These are phyloP conservation scores for Colletotrichum godetiae DNA, from an alignment of 2,329 filamentous ascomycete genomes.

Conservation along the genomic window DNA sequence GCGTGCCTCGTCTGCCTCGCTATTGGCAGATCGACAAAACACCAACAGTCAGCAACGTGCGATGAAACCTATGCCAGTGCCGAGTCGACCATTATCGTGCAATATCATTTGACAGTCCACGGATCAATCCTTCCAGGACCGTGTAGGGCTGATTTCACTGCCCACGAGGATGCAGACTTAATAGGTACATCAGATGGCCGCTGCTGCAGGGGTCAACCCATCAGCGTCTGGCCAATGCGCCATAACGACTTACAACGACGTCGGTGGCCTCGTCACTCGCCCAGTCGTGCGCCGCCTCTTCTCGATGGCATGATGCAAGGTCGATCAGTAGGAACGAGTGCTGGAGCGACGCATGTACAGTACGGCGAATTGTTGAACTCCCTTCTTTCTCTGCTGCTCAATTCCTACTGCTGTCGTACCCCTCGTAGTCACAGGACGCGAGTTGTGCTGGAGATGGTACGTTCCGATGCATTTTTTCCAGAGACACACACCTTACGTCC, in stretches of 20 bases:
- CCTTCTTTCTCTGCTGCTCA: neutral
- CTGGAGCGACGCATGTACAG: neutral
- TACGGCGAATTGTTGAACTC: neutral
- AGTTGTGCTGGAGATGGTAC: neutral
- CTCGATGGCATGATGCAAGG: neutral
- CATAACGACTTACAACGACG: neutral
- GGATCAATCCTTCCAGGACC: neutral
- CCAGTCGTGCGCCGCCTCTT: neutral
- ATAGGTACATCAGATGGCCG: conserved; percentile 5
- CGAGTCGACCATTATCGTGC: neutral
- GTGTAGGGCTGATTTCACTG: conserved; percentile 25
- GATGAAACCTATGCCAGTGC: neutral
- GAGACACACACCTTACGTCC: neutral
- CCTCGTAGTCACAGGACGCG: neutral
- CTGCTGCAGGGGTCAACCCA: conserved; percentile 24
- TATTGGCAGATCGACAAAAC: conserved; percentile 7
- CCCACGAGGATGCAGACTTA: neutral
- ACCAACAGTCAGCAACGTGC: conserved; percentile 18
- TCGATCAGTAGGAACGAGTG: neutral
- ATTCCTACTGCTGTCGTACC: neutral
- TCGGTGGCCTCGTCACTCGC: neutral
- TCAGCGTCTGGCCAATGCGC: neutral
- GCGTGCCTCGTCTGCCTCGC: neutral
- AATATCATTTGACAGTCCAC: neutral
- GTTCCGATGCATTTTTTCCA: neutral